Base-by-base conservation (phyloP, 2,329 filamentous ascomycete species). In the Bipolaris bicolor region DNA sequence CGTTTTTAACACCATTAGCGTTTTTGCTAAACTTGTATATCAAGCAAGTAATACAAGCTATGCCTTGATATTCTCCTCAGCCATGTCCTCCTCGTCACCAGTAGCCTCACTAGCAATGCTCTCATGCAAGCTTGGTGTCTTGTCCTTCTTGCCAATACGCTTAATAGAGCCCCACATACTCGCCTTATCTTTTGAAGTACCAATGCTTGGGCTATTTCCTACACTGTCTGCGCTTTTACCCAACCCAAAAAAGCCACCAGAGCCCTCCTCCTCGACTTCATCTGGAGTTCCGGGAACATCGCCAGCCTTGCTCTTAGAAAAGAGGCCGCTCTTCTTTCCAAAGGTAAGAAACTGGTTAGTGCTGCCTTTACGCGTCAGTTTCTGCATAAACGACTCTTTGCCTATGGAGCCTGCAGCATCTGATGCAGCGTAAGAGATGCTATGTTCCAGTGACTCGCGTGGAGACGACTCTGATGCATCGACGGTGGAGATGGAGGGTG, bases 361-460 rank as follows among this genome's bases (percentile, higher is more conserved):
- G 57, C 75, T 78, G 34, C 75, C 75, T 65, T 83, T 83, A 51
- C 81, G 78, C 4, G 77, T 77, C 37, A 83, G 74, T 58, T 82
- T 82, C 57, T 78, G 76, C 79, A 83, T 82, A 63, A 82, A 80
- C 1, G 74, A 76, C 48, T 82, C 80, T 52, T 79, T 81, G 57
- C 78, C 76, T 16, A 73, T 58, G 2, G 73, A 68, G 46, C 69
- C 65, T 40, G 71, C 60, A 34, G 61, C 68, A 16, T 78, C 75
- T 0, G 75, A 76, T 1, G 72, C 67, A 0, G 74, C 73, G 39
- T 78, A 75, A 5, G 75, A 78, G 3, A 73, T 60, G 11, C 73
- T 70, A 18, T 74, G 74, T 41, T 80, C 79, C 13, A 79, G 71
- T 6, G 72, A 76, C 45, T 77, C 74, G 47, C 77, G 76, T 22